Conservation (phyloP, 2,329 filamentous ascomycete genomes). For the Penicillium italicum region DNA sequence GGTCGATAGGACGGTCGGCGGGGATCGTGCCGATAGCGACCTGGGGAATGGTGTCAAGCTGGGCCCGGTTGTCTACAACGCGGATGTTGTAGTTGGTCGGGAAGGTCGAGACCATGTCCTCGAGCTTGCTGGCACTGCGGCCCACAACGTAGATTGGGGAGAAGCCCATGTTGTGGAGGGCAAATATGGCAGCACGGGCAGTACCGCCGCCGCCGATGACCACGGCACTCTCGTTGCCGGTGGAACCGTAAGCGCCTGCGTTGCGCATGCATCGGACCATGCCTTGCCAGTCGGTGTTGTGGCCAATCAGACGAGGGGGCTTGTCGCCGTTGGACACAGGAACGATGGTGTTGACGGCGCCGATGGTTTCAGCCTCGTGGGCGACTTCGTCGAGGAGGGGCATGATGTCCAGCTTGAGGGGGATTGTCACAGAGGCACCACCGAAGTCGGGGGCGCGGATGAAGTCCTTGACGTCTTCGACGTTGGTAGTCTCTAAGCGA, state of each 20-base stretch:
- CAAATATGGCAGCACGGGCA: constrained; percentile 84
- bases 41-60: constrained; percentile 54
- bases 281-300: constrained; percentile 94
- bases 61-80: constrained; percentile 55
- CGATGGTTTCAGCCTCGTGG: constrained; percentile 74
- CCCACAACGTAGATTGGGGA: constrained; percentile 83
- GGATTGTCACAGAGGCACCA: constrained; percentile 92
- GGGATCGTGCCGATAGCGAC: constrained; percentile 90
- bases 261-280: constrained; percentile 77
- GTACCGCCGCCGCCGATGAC: constrained; percentile 92
- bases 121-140: constrained; percentile 66
- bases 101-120: constrained; percentile 67
- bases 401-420: constrained; percentile 86
- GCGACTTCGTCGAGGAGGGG: constrained; percentile 74
- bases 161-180: constrained; percentile 78
- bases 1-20: constrained; percentile 78
- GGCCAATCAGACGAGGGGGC: constrained; percentile 62
- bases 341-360: constrained; percentile 92
- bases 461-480: constrained; percentile 57
- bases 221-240: constrained; percentile 56
- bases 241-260: constrained; percentile 56
- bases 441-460: constrained; percentile 75
- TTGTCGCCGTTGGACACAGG: constrained; percentile 50
- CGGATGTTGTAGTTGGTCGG: constrained; percentile 67
- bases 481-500: constrained; percentile 68